Evolutionary conservation across 257 asterid species (phyloP).

Genomic region (Solanum stenotomum): DNA sequence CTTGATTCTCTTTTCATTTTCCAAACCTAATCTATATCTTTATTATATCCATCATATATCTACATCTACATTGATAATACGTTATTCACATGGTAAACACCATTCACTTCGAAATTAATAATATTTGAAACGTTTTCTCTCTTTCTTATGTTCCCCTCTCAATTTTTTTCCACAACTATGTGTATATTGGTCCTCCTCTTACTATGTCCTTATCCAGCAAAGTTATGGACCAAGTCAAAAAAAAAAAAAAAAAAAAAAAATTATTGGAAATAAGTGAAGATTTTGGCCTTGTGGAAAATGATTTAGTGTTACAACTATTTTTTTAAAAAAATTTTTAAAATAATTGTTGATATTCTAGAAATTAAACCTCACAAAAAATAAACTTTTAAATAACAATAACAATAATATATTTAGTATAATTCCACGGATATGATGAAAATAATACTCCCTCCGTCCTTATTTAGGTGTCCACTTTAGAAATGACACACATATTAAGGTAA

Average conservation of each 20-base stretch:
- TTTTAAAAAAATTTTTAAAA: background rate
- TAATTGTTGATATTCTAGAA: background rate
- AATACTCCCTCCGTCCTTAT: no score
- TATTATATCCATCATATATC: background rate
- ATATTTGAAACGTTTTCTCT: no score
- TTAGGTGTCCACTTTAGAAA: no score
- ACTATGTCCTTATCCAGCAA: background rate
- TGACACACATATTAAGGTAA: no score
- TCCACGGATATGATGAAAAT: rapidly evolving
- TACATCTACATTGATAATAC: background rate
- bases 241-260: no score
- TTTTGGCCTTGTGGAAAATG: background rate
- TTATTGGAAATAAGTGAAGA: background rate
- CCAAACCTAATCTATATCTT: background rate
- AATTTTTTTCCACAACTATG: background rate
- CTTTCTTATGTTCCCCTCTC: background rate
- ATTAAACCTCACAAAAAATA: background rate
- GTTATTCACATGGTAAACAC: background rate
- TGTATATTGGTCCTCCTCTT: background rate
- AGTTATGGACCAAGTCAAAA: background rate
- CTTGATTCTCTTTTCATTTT: background rate
- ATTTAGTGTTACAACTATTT: background rate
- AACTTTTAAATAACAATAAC: background rate
- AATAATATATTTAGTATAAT: no score
- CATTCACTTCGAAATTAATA: background rate